Evolutionary conservation across 1,284 basidiomycete species (phyloP).

Genomic region (Butyriboletus pseudospeciosus): DNA sequence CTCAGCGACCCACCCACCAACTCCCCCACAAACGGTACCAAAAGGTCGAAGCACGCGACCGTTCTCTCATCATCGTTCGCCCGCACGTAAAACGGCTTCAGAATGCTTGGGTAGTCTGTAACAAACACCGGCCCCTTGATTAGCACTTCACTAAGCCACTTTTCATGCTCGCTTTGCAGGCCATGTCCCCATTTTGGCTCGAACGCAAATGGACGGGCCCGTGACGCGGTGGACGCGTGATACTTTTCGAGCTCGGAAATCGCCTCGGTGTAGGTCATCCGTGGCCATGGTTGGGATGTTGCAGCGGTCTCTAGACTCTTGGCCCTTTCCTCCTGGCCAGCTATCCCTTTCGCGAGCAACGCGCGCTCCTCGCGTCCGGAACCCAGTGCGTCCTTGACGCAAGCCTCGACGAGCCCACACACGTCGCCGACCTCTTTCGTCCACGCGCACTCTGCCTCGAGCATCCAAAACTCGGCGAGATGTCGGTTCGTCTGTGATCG

Average conservation of each 20-base stretch:
- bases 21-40: conserved; percentile 87
- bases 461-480: conserved; percentile 98
- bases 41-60: conserved; percentile 91
- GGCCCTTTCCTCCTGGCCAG: conserved; percentile 23
- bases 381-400: conserved; percentile 48
- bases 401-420: conserved; percentile 68
- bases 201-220: conserved; percentile 46
- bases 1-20: conserved; percentile 88
- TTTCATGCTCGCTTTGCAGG: conserved; percentile 89
- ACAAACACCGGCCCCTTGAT: conserved; percentile 81
- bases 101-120: conserved; percentile 74
- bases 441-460: conserved; percentile 88
- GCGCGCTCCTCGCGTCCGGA: conserved; percentile 31
- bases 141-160: conserved; percentile 74
- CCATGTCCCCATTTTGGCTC: conserved; percentile 66
- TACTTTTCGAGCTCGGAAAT: conserved; percentile 53
- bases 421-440: conserved; percentile 48
- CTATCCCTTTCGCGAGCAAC: conserved; percentile 38
- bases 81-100: conserved; percentile 99
- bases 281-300: conserved; percentile 49
- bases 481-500: conserved; percentile 86
- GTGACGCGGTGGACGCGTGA: conserved; percentile 25
- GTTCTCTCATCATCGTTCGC: conserved; percentile 50
- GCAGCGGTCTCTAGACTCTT: conserved; percentile 35
- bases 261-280: conserved; percentile 80